A percentile compares a stretch with the other conserved stretches of the same genome.
Conservation (phyloP, 805 yeast species). For the Nakazawaea anatomiae region DNA sequence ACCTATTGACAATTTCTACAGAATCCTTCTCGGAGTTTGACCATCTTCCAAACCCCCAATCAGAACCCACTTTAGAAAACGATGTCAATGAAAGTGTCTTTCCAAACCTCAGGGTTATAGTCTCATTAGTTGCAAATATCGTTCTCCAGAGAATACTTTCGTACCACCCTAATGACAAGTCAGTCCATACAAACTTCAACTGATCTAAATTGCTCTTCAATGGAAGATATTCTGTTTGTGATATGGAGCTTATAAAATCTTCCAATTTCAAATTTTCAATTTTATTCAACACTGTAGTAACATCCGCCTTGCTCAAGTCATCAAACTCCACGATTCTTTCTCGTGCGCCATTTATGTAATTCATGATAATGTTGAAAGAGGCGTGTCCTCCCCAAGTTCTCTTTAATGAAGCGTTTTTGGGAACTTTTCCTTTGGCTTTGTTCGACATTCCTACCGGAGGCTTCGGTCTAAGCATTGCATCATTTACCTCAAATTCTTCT, state of each 20-base stretch:
- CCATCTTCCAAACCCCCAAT: slow-evolving; percentile 27
- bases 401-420: slow-evolving; percentile 41
- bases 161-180: slow-evolving; percentile 70
- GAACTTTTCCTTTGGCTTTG: slow-evolving; percentile 48
- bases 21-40: slow-evolving; percentile 19
- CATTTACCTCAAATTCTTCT: slow-evolving; percentile 26
- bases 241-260: slow-evolving; percentile 12
- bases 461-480: slow-evolving; percentile 37
- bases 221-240: slow-evolving; percentile 36
- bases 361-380: slow-evolving; percentile 35
- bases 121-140: slow-evolving; percentile 37
- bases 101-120: slow-evolving; percentile 53
- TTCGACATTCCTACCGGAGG: slow-evolving; percentile 58
- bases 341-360: slow-evolving; percentile 23
- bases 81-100: slow-evolving; percentile 42
- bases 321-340: slow-evolving; percentile 28
- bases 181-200: slow-evolving; percentile 57
- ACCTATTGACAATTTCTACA: slow-evolving; percentile 13
- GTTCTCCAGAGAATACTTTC: slow-evolving; percentile 57
- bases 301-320: slow-evolving; percentile 16
- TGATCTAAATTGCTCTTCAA: slow-evolving; percentile 34
- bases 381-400: slow-evolving; percentile 54
- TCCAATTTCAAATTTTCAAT: slow-evolving; percentile 34
- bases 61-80: slow-evolving; percentile 27
- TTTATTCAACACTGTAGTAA: slow-evolving; percentile 28